Evolutionary conservation across 768 basidiomycete genomes (phyloP).

Genomic region (Lentinula sp.): DNA sequence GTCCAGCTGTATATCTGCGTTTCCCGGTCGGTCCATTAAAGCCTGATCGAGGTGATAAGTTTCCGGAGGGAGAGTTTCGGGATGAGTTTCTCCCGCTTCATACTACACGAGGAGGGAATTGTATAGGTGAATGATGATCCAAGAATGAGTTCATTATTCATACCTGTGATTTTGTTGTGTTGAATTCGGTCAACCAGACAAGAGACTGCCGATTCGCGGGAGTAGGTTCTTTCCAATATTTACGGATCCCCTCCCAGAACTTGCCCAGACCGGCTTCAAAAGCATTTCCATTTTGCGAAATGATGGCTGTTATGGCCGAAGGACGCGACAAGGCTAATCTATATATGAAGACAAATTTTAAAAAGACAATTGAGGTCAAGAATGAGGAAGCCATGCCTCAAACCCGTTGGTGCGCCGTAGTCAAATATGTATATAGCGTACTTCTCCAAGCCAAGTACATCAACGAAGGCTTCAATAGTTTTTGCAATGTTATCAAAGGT

Average conservation of each 20-base stretch:
- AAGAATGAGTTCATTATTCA: neutral
- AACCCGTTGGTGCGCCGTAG: constrained; percentile 35
- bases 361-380: neutral
- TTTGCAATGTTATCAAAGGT: constrained; percentile 33
- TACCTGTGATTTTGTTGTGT: constrained; percentile 26
- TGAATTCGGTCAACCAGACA: constrained; percentile 17
- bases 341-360: neutral
- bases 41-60: constrained; percentile 37
- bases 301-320: constrained; percentile 33
- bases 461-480: constrained; percentile 35
- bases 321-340: constrained; percentile 37
- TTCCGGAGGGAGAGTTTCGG: constrained; percentile 28
- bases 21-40: constrained; percentile 30
- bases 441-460: constrained; percentile 28
- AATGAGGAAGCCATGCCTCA: constrained; percentile 15
- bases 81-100: constrained; percentile 26
- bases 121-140: neutral
- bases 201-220: constrained; percentile 20
- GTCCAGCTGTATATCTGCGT: constrained; percentile 36
- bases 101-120: constrained; percentile 15
- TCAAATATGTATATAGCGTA: constrained; percentile 45
- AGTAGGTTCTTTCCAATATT: constrained; percentile 24
- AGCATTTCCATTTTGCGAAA: constrained; percentile 45
- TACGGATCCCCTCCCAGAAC: constrained; percentile 29
- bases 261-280: constrained; percentile 37